Evolutionary conservation across 139 green algal species (phyloP).

Genomic region (Closterium sp.): DNA sequence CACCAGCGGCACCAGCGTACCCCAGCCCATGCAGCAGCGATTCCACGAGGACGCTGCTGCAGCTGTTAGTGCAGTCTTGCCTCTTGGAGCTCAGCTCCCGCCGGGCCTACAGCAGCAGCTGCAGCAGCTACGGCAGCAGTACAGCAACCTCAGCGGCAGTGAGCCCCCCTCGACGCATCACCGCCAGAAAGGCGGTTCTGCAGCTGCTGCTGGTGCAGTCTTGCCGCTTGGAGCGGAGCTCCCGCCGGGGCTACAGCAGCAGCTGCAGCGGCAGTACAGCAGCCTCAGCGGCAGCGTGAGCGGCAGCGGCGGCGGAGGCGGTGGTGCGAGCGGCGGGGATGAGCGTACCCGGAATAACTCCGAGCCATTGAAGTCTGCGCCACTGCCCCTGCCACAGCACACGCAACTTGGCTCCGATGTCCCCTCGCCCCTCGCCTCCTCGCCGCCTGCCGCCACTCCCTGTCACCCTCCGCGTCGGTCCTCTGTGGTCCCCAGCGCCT

Average conservation of each 20-base stretch:
- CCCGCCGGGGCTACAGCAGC: neutral
- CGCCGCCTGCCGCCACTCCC: neutral
- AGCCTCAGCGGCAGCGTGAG: neutral
- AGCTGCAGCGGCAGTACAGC: neutral
- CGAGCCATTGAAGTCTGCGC: too few species aligned
- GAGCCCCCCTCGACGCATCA: too few species aligned
- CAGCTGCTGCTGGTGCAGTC: neutral
- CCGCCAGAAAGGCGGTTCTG: too few species aligned
- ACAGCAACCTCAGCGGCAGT: neutral
- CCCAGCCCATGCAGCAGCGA: too few species aligned
- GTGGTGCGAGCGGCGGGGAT: neutral
- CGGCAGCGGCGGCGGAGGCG: too few species aligned
- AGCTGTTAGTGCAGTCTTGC: neutral
- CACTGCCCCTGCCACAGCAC: too few species aligned
- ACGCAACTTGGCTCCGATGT: neutral
- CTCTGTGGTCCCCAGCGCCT: neutral
- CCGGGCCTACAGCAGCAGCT: neutral
- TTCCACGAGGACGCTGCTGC: too few species aligned
- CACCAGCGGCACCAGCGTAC: neutral
- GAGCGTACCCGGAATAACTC: neutral
- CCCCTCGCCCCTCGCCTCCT: neutral
- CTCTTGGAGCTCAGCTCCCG: neutral
- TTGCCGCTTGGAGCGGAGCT: neutral
- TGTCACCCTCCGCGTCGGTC: neutral
- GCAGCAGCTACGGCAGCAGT: neutral